Conservation (phyloP, 768 basidiomycete genomes). For the Naganishia onofrii region DNA sequence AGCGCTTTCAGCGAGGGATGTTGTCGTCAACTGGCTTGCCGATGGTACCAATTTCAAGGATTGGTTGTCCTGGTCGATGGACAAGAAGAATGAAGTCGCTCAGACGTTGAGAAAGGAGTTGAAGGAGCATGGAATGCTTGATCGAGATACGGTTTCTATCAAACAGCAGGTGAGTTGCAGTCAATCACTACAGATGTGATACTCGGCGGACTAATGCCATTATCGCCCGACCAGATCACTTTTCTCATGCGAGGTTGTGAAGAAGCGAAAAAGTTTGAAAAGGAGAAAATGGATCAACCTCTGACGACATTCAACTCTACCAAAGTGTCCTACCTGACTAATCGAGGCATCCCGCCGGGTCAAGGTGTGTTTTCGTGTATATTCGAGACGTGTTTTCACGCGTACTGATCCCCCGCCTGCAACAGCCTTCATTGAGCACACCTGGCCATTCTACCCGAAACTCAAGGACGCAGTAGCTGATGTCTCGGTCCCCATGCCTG, state of each 20-base stretch:
- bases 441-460: slow-evolving; percentile 16
- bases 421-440: slow-evolving; percentile 2
- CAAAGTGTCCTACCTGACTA: slow-evolving; percentile 8
- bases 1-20: slow-evolving; percentile 15
- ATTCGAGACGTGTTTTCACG: neutral
- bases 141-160: neutral
- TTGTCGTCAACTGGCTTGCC: slow-evolving; percentile 15
- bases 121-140: slow-evolving; percentile 14
- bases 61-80: slow-evolving; percentile 7
- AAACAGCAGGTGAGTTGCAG: slow-evolving; percentile 16
- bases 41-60: neutral
- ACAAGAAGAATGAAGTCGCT: slow-evolving; percentile 1
- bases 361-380: neutral
- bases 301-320: slow-evolving; percentile 10
- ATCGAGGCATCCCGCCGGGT: neutral
- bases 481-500: slow-evolving; percentile 3
- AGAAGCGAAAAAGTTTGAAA: slow-evolving; percentile 16
- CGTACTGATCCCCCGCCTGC: neutral
- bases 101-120: slow-evolving; percentile 3
- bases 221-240: neutral
- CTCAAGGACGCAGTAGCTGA: slow-evolving; percentile 5
- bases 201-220: neutral
- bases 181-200: too few species aligned
- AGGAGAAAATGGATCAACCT: slow-evolving; percentile 1
- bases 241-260: slow-evolving; percentile 13